A percentile compares a stretch with the other conserved stretches of the same genome.
Evolutionary conservation across 495 filamentous ascomycete species (phyloP).

Genomic region (Lasiosphaeria miniovina): DNA sequence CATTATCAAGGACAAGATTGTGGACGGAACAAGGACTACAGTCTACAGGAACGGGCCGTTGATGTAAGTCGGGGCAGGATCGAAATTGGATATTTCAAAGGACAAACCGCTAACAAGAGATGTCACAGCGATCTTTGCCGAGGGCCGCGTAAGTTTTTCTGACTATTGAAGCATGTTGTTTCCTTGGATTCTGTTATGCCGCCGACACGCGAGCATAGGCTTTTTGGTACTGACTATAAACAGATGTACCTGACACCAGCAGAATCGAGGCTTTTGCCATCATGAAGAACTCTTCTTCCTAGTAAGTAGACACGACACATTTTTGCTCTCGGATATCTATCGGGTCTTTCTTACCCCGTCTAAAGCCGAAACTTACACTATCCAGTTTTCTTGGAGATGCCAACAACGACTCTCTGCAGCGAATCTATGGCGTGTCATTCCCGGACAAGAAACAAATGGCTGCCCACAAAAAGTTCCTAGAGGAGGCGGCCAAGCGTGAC

Average conservation of each 20-base stretch:
- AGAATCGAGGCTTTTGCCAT: conserved; percentile 91
- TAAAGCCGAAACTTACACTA: background rate
- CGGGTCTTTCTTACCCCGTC: background rate
- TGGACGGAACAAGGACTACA: conserved; percentile 83
- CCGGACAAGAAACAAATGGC: conserved; percentile 93
- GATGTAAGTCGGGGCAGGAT: conserved; percentile 24
- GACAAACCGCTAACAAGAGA: conserved; percentile 1
- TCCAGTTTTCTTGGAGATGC: conserved; percentile 78
- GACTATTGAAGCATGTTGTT: background rate
- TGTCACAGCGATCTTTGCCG: conserved; percentile 41
- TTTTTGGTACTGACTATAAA: conserved; percentile 25
- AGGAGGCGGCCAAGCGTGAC: conserved; percentile 94
- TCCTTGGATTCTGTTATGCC: background rate
- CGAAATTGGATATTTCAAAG: background rate
- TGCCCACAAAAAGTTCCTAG: conserved; percentile 87
- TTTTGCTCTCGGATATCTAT: background rate
- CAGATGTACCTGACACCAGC: conserved; percentile 82
- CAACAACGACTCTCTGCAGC: conserved; percentile 87
- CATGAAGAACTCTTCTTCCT: conserved; percentile 90
- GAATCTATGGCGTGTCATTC: conserved; percentile 94
- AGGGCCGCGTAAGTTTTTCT: conserved; percentile 48
- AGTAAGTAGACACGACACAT: conserved; percentile 30
- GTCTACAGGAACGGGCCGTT: conserved; percentile 73
- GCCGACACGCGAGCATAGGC: background rate
- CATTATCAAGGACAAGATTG: conserved; percentile 89